phyloP scores from a whole-genome alignment of 2,329 filamentous ascomycete genomes.

The Cytospora piceae region DNA sequence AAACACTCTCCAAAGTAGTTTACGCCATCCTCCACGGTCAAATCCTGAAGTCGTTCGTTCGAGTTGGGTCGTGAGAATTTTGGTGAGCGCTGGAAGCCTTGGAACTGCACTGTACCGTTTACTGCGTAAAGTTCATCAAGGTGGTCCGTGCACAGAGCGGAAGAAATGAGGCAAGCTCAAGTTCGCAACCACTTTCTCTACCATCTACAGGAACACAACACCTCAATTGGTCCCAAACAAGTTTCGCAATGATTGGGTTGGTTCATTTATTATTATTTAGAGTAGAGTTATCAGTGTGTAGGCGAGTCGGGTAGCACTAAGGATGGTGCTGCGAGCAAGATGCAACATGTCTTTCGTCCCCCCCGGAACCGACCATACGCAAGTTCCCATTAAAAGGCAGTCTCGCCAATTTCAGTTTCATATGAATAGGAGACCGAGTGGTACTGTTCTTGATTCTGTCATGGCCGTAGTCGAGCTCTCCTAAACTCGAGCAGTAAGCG shows the following conservation, averaged over 20 bases:
- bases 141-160: background rate
- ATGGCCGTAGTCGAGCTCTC: background rate
- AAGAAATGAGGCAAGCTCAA: background rate
- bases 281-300: background rate
- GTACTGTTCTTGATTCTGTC: background rate
- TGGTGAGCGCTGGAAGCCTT: background rate
- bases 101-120: background rate
- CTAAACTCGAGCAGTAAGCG: background rate
- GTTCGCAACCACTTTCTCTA: background rate
- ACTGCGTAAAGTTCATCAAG: background rate
- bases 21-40: constrained; percentile 11
- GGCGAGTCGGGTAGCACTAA: background rate
- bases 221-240: background rate
- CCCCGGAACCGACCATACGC: background rate
- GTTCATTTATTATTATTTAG: background rate
- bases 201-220: background rate
- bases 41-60: background rate
- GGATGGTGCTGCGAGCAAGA: background rate
- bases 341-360: background rate
- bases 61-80: background rate
- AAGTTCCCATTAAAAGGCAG: background rate
- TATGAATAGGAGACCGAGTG: background rate
- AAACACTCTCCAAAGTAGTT: background rate
- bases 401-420: background rate
- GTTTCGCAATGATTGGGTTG: background rate